A percentile compares a stretch with the other conserved stretches of the same genome.
These are phyloP conservation scores for Ceratobasidium sp. DNA, from an alignment of 1,284 basidiomycete species.

Conservation along the genomic window DNA sequence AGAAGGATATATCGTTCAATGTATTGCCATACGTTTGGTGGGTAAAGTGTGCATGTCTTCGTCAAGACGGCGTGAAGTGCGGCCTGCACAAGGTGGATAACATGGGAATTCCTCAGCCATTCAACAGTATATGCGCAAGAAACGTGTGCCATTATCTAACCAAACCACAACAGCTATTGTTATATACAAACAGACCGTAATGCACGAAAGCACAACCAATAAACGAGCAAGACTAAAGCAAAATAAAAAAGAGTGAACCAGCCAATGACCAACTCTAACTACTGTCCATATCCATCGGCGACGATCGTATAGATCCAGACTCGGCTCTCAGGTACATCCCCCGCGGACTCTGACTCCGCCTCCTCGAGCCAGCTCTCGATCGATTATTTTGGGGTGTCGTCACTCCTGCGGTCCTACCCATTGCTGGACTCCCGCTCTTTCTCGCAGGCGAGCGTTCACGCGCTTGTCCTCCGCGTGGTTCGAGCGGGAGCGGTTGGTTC, in stretches of 20 bases:
- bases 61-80: too few relatives aligned
- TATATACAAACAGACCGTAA: conserved; percentile 3
- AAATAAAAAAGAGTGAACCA: neutral
- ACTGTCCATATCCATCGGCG: conserved; percentile 41
- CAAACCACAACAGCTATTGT: neutral
- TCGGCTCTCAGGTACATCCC: conserved; percentile 16
- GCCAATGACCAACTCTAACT: conserved; percentile 7
- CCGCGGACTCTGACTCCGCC: conserved; percentile 20
- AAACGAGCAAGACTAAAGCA: neutral
- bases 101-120: too few relatives aligned
- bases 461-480: neutral
- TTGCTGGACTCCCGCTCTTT: neutral
- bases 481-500: conserved; percentile 7
- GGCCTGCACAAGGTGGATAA: too few relatives aligned
- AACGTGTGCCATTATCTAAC: neutral
- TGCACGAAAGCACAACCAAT: neutral
- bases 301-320: conserved; percentile 26
- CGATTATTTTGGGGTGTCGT: neutral
- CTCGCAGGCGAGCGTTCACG: conserved; percentile 15
- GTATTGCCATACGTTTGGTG: too few relatives aligned
- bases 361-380: conserved; percentile 2
- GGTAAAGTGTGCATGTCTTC: too few relatives aligned
- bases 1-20: too few relatives aligned
- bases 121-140: neutral
- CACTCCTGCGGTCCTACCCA: neutral